phyloP scores from a whole-genome alignment of 179 eudicot species.

The Drosera spatulata region DNA sequence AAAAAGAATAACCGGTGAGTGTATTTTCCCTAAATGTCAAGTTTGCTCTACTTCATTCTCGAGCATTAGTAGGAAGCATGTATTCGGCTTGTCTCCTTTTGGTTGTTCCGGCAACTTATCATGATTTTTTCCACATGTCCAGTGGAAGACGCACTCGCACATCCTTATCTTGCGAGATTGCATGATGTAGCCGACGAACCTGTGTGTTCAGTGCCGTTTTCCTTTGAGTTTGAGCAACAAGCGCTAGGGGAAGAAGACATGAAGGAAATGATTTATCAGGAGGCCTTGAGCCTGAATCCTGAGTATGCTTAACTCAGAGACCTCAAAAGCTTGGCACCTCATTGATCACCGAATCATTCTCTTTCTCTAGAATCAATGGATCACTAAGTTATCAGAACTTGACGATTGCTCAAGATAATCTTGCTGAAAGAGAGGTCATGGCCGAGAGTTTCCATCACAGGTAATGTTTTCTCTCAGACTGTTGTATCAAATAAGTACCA shows the following conservation, averaged over 20 bases:
- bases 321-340: background rate
- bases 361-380: background rate
- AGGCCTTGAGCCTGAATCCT: slow-evolving; percentile 51
- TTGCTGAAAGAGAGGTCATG: no score
- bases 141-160: slow-evolving; percentile 74
- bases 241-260: slow-evolving; percentile 71
- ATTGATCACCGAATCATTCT: background rate
- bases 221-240: slow-evolving; percentile 79
- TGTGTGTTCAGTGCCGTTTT: slow-evolving; percentile 46
- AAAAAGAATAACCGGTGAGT: slow-evolving; percentile 71
- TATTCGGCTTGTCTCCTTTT: no score
- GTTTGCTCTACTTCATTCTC: no score
- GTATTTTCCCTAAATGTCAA: background rate
- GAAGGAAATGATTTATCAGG: slow-evolving; percentile 77
- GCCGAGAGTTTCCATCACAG: no score
- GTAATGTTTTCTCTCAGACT: no score
- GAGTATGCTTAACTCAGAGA: slow-evolving; percentile 21
- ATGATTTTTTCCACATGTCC: slow-evolving; percentile 8
- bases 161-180: slow-evolving; percentile 70
- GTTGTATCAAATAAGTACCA: no score
- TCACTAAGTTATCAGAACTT: no score
- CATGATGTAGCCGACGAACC: slow-evolving; percentile 82
- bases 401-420: no score
- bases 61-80: no score
- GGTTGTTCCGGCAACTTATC: no score